These are phyloP conservation scores for Alternaria tenuissima DNA, from an alignment of 2,329 filamentous ascomycete species.

Conservation along the genomic window DNA sequence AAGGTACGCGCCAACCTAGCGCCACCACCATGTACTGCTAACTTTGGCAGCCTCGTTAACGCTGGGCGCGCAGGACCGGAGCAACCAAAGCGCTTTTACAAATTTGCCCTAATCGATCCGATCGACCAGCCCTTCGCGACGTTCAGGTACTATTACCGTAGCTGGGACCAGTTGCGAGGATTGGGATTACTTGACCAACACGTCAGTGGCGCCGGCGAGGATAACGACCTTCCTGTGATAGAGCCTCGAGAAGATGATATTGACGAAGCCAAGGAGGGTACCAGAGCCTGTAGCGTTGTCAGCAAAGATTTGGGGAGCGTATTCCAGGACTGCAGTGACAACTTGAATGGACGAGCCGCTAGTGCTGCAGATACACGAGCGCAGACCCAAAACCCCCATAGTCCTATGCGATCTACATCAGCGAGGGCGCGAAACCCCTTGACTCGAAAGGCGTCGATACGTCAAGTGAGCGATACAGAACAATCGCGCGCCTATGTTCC, in stretches of 20 bases:
- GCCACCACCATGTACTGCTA: conserved; percentile 5
- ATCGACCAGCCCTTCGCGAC: conserved; percentile 58
- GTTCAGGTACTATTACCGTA: conserved; percentile 54
- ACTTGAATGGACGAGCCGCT: not conserved
- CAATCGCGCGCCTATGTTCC: conserved; percentile 22
- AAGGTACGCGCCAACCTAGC: conserved; percentile 33
- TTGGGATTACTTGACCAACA: conserved; percentile 34
- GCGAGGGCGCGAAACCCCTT: not conserved
- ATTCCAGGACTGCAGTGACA: not conserved
- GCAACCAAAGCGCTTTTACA: conserved; percentile 57
- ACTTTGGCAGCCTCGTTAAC: conserved; percentile 44
- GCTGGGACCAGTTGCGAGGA: conserved; percentile 37
- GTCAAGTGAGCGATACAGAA: not conserved
- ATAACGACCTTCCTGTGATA: conserved; percentile 36
- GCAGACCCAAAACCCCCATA: not conserved
- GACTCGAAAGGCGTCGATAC: not conserved
- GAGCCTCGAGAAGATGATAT: conserved; percentile 27
- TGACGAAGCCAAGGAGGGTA: not conserved
- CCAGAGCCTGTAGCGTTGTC: not conserved
- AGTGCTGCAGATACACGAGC: not conserved
- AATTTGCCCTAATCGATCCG: conserved; percentile 59
- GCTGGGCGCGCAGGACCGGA: conserved; percentile 50
- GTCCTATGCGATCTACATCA: not conserved
- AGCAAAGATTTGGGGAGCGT: not conserved
- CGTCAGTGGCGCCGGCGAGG: conserved; percentile 20